Conservation (phyloP, 2,329 filamentous ascomycete species). For the Aspergillus fumigatiaffinis region DNA sequence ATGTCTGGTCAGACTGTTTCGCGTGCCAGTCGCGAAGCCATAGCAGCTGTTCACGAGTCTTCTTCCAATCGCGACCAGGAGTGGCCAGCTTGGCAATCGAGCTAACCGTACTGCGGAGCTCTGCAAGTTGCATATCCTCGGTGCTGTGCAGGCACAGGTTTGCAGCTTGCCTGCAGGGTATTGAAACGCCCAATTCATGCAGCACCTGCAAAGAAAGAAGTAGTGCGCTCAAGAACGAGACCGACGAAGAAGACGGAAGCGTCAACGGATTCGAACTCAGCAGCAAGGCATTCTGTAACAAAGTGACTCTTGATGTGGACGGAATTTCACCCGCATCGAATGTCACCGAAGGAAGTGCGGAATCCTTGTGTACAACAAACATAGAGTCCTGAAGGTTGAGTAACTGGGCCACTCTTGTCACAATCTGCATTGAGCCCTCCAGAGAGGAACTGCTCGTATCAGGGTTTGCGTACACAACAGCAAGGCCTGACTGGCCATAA, state of each 20-base stretch:
- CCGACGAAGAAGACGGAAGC: conserved; percentile 32
- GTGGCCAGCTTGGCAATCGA: conserved; percentile 41
- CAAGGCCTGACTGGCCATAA: conserved; percentile 58
- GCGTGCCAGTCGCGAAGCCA: conserved; percentile 61
- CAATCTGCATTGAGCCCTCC: conserved; percentile 46
- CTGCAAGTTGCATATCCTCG: conserved; percentile 49
- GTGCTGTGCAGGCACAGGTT: conserved; percentile 53
- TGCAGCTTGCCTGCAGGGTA: conserved; percentile 35
- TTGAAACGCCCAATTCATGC: conserved; percentile 34
- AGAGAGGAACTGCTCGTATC: conserved; percentile 44
- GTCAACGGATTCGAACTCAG: conserved; percentile 40
- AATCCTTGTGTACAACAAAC: conserved; percentile 18
- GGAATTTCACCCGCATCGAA: conserved; percentile 30
- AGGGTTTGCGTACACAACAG: conserved; percentile 54
- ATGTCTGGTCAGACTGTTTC: conserved; percentile 14
- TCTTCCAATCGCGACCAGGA: conserved; percentile 47
- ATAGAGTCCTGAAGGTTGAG: conserved; percentile 48
- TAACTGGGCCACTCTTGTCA: conserved; percentile 49
- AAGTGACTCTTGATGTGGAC: conserved; percentile 36
- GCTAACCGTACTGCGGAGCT: conserved; percentile 53
- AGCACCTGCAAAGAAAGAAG: conserved; percentile 40
- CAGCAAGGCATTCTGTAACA: conserved; percentile 42
- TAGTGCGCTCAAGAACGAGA: conserved; percentile 40
- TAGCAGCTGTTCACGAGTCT: conserved; percentile 48
- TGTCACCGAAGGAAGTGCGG: conserved; percentile 25